Conservation (phyloP, 1,139 yeast species). For the Wickerhamomyces sp. region DNA sequence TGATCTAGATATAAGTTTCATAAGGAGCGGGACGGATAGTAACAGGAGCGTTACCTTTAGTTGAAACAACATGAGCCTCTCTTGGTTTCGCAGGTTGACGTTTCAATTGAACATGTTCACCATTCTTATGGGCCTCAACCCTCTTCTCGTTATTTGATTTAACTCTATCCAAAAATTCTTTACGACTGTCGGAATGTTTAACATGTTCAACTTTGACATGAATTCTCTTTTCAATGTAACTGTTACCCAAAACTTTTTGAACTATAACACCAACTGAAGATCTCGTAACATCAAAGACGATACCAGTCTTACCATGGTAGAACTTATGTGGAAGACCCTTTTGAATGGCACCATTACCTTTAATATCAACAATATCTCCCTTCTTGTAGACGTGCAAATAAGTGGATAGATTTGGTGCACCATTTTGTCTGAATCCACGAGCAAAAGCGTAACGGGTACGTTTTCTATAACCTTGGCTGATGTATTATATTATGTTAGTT, state of each 20-base stretch:
- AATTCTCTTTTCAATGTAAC: slow-evolving; percentile 96
- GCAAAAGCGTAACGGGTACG: slow-evolving; percentile 99
- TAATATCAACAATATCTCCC: slow-evolving; percentile 98
- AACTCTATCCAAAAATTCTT: slow-evolving; percentile 96
- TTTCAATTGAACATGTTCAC: slow-evolving; percentile 85
- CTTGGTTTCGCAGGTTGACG: slow-evolving; percentile 98
- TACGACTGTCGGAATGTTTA: slow-evolving; percentile 98
- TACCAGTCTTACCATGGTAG: slow-evolving; percentile 99
- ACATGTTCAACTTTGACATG: slow-evolving; percentile 97
- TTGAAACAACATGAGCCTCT: slow-evolving; percentile 74
- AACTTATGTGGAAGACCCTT: slow-evolving; percentile 99
- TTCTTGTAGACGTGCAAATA: slow-evolving; percentile 96
- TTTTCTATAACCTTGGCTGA: slow-evolving; percentile 99
- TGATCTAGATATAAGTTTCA: slow-evolving; percentile 98
- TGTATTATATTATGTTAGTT: no score
- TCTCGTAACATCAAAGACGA: slow-evolving; percentile 96
- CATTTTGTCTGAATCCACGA: slow-evolving; percentile 98
- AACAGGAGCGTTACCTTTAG: slow-evolving; percentile 77
- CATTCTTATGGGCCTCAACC: slow-evolving; percentile 89
- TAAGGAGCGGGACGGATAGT: slow-evolving; percentile 97
- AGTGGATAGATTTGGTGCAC: slow-evolving; percentile 85
- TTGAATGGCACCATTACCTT: slow-evolving; percentile 97
- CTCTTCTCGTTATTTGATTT: slow-evolving; percentile 88
- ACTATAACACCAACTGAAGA: slow-evolving; percentile 94
- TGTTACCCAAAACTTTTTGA: slow-evolving; percentile 96